Percentiles rank a stretch among this genome's conserved stretches.
phyloP scores from a whole-genome alignment of 345 rosid species.

The Linum lewisii region DNA sequence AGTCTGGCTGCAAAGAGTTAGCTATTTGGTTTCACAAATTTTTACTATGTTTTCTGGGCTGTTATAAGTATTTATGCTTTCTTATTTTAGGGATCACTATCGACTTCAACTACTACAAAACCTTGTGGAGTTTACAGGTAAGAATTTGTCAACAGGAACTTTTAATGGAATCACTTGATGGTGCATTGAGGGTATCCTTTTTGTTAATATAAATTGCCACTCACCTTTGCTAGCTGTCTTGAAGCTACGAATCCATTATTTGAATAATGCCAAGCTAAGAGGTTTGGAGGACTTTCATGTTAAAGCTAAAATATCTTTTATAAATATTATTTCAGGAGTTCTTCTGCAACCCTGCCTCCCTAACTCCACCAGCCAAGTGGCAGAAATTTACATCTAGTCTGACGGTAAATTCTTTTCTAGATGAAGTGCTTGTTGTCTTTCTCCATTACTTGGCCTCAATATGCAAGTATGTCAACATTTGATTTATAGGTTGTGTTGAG shows the following conservation, averaged over 20 bases:
- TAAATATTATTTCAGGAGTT: slow-evolving; percentile 50
- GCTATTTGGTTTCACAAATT: slow-evolving; percentile 11
- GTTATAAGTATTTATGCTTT: slow-evolving; percentile 4
- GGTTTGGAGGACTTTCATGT: background rate
- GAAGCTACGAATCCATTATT: background rate
- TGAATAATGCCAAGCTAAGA: background rate
- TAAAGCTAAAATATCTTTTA: background rate
- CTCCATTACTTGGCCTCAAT: background rate
- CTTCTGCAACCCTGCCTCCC: slow-evolving; percentile 84
- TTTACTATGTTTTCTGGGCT: background rate
- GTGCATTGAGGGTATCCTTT: background rate
- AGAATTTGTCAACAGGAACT: background rate
- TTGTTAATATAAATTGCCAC: background rate
- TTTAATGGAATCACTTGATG: slow-evolving; percentile 2
- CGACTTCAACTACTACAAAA: slow-evolving; percentile 95
- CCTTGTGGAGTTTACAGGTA: slow-evolving; percentile 98
- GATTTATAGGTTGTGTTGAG: slow-evolving; percentile 67
- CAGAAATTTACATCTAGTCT: slow-evolving; percentile 79
- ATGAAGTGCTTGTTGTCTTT: slow-evolving; percentile 2
- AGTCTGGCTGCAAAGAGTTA: slow-evolving; percentile 2
- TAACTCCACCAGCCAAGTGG: slow-evolving; percentile 73
- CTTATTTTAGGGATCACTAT: slow-evolving; percentile 66
- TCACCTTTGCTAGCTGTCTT: background rate
- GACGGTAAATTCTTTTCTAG: slow-evolving; percentile 37
- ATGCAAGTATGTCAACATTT: background rate